Percentiles rank a stretch among this genome's conserved stretches.
Conservation (phyloP, 495 filamentous ascomycete genomes). For the Trichoderma orchidacearum region DNA sequence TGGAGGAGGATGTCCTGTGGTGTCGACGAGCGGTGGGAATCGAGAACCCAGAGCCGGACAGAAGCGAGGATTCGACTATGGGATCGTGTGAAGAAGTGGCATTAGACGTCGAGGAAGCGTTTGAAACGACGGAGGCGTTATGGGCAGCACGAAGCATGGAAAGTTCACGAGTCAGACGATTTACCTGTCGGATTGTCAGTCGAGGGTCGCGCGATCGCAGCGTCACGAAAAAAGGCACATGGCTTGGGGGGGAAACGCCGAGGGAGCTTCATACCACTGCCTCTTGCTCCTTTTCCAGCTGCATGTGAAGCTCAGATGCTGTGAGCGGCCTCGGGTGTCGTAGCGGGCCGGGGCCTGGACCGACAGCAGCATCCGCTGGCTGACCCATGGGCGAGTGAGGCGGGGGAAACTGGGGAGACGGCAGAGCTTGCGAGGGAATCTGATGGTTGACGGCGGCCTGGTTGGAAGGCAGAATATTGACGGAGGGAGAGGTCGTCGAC, state of each 20-base stretch:
- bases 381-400: slow-evolving; percentile 19
- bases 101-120: slow-evolving; percentile 54
- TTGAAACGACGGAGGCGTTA: slow-evolving; percentile 70
- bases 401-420: slow-evolving; percentile 34
- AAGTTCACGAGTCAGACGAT: slow-evolving; percentile 81
- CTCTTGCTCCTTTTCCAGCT: slow-evolving; percentile 89
- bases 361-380: slow-evolving; percentile 31
- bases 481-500: slow-evolving; percentile 22
- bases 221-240: neutral
- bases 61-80: slow-evolving; percentile 15
- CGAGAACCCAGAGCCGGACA: slow-evolving; percentile 23
- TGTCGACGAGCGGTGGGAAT: slow-evolving; percentile 25
- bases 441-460: slow-evolving; percentile 33
- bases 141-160: slow-evolving; percentile 62
- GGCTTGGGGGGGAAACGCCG: too few species aligned
- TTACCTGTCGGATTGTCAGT: slow-evolving; percentile 43
- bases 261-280: slow-evolving; percentile 52
- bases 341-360: slow-evolving; percentile 51
- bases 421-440: slow-evolving; percentile 30
- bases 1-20: slow-evolving; percentile 28
- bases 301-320: slow-evolving; percentile 69
- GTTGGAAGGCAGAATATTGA: slow-evolving; percentile 40
- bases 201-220: neutral
- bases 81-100: slow-evolving; percentile 25
- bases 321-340: slow-evolving; percentile 78